phyloP scores from a whole-genome alignment of 331 rosid genomes.

The Saraca asoca region DNA sequence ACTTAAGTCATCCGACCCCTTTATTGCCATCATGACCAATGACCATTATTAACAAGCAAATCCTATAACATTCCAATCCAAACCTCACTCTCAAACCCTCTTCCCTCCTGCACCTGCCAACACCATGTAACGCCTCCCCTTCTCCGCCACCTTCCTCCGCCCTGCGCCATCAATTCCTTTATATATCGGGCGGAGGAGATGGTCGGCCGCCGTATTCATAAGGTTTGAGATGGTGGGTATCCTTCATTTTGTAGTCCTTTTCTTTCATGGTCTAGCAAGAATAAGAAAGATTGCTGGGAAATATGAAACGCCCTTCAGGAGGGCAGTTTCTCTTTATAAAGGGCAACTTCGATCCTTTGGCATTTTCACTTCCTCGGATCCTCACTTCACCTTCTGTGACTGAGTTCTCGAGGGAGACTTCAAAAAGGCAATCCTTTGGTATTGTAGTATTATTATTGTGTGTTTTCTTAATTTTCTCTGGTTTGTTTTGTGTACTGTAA shows the following conservation, averaged over 20 bases:
- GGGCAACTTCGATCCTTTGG: slow-evolving; percentile 99
- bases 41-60: slow-evolving; percentile 15
- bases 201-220: not conserved
- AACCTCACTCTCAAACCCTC: slow-evolving; percentile 54
- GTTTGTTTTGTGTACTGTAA: slow-evolving; percentile 8
- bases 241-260: slow-evolving; percentile 12
- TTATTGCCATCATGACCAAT: slow-evolving; percentile 60
- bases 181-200: slow-evolving; percentile 34
- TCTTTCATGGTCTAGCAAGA: slow-evolving; percentile 33
- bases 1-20: slow-evolving; percentile 66
- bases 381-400: slow-evolving; percentile 32
- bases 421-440: slow-evolving; percentile 15
- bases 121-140: slow-evolving; percentile 34
- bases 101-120: slow-evolving; percentile 32
- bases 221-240: slow-evolving; percentile 19
- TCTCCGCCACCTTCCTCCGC: slow-evolving; percentile 39
- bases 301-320: slow-evolving; percentile 44
- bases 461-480: slow-evolving; percentile 26
- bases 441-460: not conserved
- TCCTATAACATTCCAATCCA: slow-evolving; percentile 61
- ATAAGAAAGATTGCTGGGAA: slow-evolving; percentile 35
- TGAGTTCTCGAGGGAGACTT: slow-evolving; percentile 37
- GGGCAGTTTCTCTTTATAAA: slow-evolving; percentile 47
- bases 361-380: slow-evolving; percentile 54
- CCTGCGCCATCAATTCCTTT: slow-evolving; percentile 29